Evolutionary conservation across 1,284 basidiomycete species (phyloP).

Genomic region (Cryptococcus hybrid): DNA sequence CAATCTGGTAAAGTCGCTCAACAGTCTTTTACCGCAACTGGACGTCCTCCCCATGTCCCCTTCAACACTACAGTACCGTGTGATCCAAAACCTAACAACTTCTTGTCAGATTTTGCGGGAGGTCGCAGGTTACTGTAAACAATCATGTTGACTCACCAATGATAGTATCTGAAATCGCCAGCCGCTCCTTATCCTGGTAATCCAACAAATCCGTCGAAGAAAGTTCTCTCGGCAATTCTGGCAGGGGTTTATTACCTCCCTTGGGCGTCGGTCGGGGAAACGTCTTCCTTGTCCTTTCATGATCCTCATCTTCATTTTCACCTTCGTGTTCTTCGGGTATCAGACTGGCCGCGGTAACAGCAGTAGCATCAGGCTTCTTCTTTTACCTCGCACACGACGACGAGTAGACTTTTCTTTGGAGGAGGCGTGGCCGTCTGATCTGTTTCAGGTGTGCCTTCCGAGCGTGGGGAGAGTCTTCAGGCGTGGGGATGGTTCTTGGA

Average conservation of each 20-base stretch:
- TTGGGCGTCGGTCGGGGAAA: neutral
- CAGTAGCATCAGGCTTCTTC: constrained; percentile 25
- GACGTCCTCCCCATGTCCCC: constrained; percentile 90
- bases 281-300: constrained; percentile 32
- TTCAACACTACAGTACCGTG: constrained; percentile 94
- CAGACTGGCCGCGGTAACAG: neutral
- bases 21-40: constrained; percentile 92
- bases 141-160: constrained; percentile 61
- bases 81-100: constrained; percentile 77
- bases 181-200: constrained; percentile 43
- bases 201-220: constrained; percentile 28
- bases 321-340: constrained; percentile 51
- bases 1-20: constrained; percentile 93
- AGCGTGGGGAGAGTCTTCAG: too few relatives aligned
- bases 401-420: constrained; percentile 36
- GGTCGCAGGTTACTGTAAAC: neutral
- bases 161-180: constrained; percentile 71
- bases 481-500: too few relatives aligned
- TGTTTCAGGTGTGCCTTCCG: too few relatives aligned
- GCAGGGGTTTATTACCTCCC: constrained; percentile 37
- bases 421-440: neutral
- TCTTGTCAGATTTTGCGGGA: neutral
- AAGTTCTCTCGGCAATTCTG: constrained; percentile 39
- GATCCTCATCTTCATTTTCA: constrained; percentile 52
- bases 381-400: constrained; percentile 38